Conservation (phyloP, 495 filamentous ascomycete genomes). For the Podospora pseudopauciseta region DNA sequence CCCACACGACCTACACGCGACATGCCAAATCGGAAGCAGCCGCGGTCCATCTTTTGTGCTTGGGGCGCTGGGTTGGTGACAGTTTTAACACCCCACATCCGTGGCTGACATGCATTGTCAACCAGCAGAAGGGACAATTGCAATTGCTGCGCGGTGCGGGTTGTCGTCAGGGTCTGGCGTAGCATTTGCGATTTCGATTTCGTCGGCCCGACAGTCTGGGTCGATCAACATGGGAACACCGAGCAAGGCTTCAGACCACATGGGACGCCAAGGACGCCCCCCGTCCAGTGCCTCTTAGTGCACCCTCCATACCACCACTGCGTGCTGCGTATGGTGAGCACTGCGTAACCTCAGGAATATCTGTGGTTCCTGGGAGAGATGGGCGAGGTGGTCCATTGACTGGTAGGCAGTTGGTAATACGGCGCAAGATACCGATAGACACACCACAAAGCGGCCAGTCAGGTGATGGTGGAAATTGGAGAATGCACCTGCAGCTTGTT, state of each 20-base stretch:
- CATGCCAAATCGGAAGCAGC: slow-evolving; percentile 3
- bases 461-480: not conserved
- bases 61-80: not conserved
- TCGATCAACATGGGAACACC: slow-evolving; percentile 1
- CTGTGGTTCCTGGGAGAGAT: not conserved
- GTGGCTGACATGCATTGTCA: not conserved
- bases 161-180: not conserved
- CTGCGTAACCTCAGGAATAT: not conserved
- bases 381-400: not conserved
- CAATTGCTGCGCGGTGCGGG: slow-evolving; percentile 2
- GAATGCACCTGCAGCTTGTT: not conserved
- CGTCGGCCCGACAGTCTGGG: slow-evolving; percentile 3
- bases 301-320: not conserved
- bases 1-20: not conserved
- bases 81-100: not conserved
- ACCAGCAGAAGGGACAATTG: not conserved
- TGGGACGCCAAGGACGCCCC: not conserved
- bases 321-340: not conserved
- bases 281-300: not conserved
- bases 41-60: not conserved
- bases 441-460: too few relatives aligned
- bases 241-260: not conserved
- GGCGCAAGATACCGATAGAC: not conserved
- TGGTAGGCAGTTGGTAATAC: not conserved
- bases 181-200: not conserved